phyloP scores from a whole-genome alignment of 2,329 filamentous ascomycete species.

The Ceratocystis cubensis region DNA sequence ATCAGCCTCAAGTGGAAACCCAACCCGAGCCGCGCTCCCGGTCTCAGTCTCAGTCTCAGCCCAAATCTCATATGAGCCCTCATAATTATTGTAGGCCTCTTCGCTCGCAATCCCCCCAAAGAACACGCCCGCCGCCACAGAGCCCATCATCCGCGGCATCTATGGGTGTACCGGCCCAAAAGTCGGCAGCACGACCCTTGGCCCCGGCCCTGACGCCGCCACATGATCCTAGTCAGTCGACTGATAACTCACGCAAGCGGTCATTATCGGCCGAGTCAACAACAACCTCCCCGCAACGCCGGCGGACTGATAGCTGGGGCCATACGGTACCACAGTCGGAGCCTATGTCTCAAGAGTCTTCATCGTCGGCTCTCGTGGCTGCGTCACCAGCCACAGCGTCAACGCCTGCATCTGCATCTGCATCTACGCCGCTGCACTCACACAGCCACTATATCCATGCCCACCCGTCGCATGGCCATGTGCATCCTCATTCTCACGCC shows the following conservation, averaged over 20 bases:
- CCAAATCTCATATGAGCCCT: neutral
- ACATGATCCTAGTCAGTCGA: slow-evolving; percentile 33
- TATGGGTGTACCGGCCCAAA: neutral
- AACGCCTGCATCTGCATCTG: neutral
- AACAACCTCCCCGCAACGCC: slow-evolving; percentile 7
- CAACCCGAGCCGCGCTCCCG: neutral
- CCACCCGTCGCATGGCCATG: neutral
- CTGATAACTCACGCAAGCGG: slow-evolving; percentile 14
- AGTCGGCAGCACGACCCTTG: slow-evolving; percentile 23
- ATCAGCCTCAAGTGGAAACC: neutral
- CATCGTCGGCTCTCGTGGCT: neutral
- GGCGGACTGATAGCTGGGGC: slow-evolving; percentile 13
- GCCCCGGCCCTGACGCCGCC: slow-evolving; percentile 40
- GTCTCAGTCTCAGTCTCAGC: neutral
- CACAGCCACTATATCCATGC: neutral
- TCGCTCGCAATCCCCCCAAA: neutral
- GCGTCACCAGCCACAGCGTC: neutral
- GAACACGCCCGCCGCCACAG: neutral
- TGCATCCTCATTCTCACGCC: neutral
- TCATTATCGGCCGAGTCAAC: slow-evolving; percentile 4
- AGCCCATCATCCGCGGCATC: neutral
- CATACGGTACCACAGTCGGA: neutral
- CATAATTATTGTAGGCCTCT: neutral
- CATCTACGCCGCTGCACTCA: neutral
- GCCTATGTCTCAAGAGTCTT: neutral